phyloP scores from a whole-genome alignment of 306 rosid genomes.

The Ammopiptanthus mongolicus region DNA sequence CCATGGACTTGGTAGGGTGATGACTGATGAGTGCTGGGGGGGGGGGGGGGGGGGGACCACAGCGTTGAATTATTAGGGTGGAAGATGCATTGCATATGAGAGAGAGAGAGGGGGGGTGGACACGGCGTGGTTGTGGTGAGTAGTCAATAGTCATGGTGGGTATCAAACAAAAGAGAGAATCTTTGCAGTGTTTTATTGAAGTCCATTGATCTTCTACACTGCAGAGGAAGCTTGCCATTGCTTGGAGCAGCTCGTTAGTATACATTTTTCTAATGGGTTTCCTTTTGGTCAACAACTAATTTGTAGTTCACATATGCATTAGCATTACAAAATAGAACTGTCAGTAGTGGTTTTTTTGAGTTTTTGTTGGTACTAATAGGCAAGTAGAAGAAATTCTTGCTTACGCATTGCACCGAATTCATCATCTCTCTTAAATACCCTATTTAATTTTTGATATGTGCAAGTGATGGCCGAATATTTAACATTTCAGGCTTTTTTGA shows the following conservation, averaged over 20 bases:
- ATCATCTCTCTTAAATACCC: too few relatives aligned
- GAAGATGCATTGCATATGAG: background rate
- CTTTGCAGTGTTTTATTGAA: constrained; percentile 24
- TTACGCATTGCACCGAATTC: background rate
- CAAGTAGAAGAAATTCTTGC: background rate
- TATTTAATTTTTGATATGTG: too few relatives aligned
- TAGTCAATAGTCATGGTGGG: constrained; percentile 27
- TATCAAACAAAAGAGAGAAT: constrained; percentile 26
- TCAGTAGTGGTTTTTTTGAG: background rate
- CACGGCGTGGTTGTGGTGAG: constrained; percentile 32
- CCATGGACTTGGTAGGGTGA: constrained; percentile 7
- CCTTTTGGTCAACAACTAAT: background rate
- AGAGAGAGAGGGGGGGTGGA: background rate
- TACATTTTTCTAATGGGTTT: background rate
- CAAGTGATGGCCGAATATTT: background rate
- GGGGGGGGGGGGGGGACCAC: constrained; percentile 52
- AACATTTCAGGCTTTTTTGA: too few relatives aligned
- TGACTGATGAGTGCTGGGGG: too few relatives aligned
- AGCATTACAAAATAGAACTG: background rate
- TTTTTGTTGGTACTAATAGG: too few relatives aligned
- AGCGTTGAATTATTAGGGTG: constrained; percentile 45
- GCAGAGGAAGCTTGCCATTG: constrained; percentile 6
- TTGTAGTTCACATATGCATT: background rate
- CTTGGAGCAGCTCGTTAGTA: background rate
- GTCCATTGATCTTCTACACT: constrained; percentile 7